phyloP scores from a whole-genome alignment of 371 early-diverging fungal species.

The Mortierella sp. region DNA sequence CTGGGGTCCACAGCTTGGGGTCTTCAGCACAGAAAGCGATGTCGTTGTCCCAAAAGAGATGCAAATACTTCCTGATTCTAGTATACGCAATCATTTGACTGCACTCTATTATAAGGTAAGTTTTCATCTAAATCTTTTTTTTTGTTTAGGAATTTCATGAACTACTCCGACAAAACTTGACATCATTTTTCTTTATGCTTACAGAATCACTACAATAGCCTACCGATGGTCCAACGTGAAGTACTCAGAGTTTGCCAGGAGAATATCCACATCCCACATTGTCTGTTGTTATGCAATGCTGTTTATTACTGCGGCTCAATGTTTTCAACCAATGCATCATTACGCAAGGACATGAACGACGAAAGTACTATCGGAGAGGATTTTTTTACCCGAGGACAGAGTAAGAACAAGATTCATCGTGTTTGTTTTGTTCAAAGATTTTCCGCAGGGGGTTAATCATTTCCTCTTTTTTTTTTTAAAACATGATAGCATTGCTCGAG shows the following conservation, averaged over 20 bases:
- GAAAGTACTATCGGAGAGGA: slow-evolving; percentile 54
- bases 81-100: slow-evolving; percentile 20
- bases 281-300: slow-evolving; percentile 49
- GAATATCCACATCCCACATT: slow-evolving; percentile 49
- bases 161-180: no score
- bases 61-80: slow-evolving; percentile 24
- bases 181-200: neutral
- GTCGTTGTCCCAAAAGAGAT: slow-evolving; percentile 34
- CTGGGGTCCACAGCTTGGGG: slow-evolving; percentile 38
- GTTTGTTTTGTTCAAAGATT: neutral
- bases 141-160: no score
- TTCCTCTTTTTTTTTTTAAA: neutral
- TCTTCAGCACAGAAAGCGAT: slow-evolving; percentile 22
- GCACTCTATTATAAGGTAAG: slow-evolving; percentile 37
- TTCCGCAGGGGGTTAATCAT: no score
- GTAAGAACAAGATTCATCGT: slow-evolving; percentile 3
- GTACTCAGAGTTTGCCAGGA: slow-evolving; percentile 49
- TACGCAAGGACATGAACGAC: slow-evolving; percentile 46
- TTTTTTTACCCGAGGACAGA: slow-evolving; percentile 51
- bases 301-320: slow-evolving; percentile 55
- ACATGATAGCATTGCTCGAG: slow-evolving; percentile 31
- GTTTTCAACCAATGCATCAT: slow-evolving; percentile 38
- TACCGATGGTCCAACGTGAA: slow-evolving; percentile 54
- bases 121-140: neutral
- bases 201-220: slow-evolving; percentile 34